Evolutionary conservation across 768 basidiomycete species (phyloP).

Genomic region (Suillus luteus): DNA sequence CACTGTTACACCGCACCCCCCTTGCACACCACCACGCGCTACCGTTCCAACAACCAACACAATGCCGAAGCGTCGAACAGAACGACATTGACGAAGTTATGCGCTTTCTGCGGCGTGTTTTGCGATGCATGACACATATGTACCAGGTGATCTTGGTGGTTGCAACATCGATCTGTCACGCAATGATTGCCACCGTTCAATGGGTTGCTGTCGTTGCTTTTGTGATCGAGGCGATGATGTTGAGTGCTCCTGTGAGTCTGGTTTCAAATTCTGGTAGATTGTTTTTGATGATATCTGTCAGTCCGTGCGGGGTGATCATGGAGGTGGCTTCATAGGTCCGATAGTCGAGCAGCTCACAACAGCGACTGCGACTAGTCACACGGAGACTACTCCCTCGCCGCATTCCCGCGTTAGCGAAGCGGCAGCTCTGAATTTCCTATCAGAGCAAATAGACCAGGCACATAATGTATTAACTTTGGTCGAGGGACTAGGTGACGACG

Average conservation of each 20-base stretch:
- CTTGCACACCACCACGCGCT: neutral
- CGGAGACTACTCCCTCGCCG: neutral
- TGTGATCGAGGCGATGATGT: slow-evolving; percentile 5
- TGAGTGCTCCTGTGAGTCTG: slow-evolving; percentile 2
- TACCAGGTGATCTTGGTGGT: neutral
- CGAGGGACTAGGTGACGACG: slow-evolving; percentile 20
- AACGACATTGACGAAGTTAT: slow-evolving; percentile 36
- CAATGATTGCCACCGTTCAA: slow-evolving; percentile 3
- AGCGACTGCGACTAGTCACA: neutral
- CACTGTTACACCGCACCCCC: neutral
- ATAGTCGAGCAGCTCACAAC: slow-evolving; percentile 7
- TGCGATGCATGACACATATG: neutral
- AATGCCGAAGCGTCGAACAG: slow-evolving; percentile 8
- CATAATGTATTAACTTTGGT: slow-evolving; percentile 28
- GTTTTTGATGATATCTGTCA: neutral
- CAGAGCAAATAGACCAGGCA: slow-evolving; percentile 32
- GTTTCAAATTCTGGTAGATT: neutral
- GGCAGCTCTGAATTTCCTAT: slow-evolving; percentile 28
- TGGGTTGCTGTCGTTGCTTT: slow-evolving; percentile 10
- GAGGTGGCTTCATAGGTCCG: slow-evolving; percentile 6
- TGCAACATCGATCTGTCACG: neutral
- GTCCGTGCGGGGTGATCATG: neutral
- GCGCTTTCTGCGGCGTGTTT: slow-evolving; percentile 55
- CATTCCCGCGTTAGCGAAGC: slow-evolving; percentile 6
- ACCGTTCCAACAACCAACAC: neutral